A percentile compares a stretch with the other conserved stretches of the same genome.
Conservation (phyloP, 345 rosid genomes). For the Eucalyptus cloeziana region DNA sequence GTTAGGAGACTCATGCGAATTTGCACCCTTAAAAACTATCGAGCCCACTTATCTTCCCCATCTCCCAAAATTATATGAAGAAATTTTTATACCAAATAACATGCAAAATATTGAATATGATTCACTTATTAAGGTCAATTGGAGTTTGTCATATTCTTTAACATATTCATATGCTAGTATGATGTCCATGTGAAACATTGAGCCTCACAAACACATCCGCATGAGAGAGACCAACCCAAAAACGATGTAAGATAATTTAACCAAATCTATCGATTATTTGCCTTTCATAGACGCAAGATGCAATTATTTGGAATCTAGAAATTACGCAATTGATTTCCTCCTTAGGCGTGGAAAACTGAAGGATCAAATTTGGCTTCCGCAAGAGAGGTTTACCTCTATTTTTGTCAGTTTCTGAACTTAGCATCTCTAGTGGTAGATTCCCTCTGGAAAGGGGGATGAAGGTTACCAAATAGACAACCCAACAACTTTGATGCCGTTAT, state of each 20-base stretch:
- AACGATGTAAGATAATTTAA: too few relatives aligned
- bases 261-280: background rate
- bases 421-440: background rate
- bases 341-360: background rate
- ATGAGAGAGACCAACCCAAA: background rate
- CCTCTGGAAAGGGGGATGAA: background rate
- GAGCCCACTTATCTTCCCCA: too few relatives aligned
- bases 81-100: background rate
- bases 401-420: background rate
- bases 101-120: background rate
- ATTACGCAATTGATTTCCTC: background rate
- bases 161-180: too few relatives aligned
- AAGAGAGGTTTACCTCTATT: background rate
- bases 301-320: background rate
- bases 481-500: background rate
- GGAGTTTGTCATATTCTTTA: background rate
- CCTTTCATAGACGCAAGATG: background rate
- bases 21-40: too few relatives aligned
- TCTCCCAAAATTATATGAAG: too few relatives aligned
- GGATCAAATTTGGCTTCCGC: background rate
- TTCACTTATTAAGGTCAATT: background rate
- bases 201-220: background rate
- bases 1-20: too few relatives aligned
- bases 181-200: background rate
- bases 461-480: background rate